phyloP scores from a whole-genome alignment of 2,329 filamentous ascomycete genomes.

The Zymoseptoria tritici region DNA sequence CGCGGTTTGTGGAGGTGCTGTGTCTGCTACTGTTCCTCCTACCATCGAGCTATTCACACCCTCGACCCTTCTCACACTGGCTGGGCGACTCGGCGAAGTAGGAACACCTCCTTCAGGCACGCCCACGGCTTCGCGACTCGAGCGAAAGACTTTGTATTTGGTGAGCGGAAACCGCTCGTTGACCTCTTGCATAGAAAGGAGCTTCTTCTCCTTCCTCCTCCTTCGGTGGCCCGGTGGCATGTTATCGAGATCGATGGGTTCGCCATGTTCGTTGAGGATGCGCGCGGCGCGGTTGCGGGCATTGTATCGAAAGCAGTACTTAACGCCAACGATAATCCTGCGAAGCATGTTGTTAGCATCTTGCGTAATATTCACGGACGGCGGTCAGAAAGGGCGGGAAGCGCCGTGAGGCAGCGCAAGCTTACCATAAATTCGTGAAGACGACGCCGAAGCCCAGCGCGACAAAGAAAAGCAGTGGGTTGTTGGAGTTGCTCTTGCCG shows the following conservation, averaged over 20 bases:
- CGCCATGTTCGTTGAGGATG: conserved; percentile 65
- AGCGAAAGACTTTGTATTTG: conserved; percentile 95
- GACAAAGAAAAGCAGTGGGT: conserved; percentile 81
- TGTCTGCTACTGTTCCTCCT: conserved; percentile 25
- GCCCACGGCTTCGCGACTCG: conserved; percentile 72
- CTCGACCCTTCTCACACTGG: conserved; percentile 51
- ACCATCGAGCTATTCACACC: conserved; percentile 47
- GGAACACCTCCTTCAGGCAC: conserved; percentile 80
- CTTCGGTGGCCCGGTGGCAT: conserved; percentile 75
- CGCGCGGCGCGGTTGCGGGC: conserved; percentile 78
- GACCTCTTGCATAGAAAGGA: conserved; percentile 99
- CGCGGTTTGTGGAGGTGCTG: conserved; percentile 28
- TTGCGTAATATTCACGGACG: background rate
- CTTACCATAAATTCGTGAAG: conserved; percentile 96
- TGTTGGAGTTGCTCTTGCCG: conserved; percentile 42
- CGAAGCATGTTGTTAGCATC: conserved; percentile 12
- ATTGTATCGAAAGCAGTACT: conserved; percentile 98
- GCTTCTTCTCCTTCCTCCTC: conserved; percentile 87
- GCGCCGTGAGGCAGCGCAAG: conserved; percentile 9
- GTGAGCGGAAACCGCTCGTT: conserved; percentile 93
- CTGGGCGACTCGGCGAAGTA: conserved; percentile 64
- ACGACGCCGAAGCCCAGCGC: conserved; percentile 95
- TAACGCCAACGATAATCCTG: conserved; percentile 99
- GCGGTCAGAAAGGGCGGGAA: background rate
- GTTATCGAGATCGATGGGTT: conserved; percentile 77